These are phyloP conservation scores for Mycena rebaudengoi DNA, from an alignment of 768 basidiomycete species.

Conservation along the genomic window DNA sequence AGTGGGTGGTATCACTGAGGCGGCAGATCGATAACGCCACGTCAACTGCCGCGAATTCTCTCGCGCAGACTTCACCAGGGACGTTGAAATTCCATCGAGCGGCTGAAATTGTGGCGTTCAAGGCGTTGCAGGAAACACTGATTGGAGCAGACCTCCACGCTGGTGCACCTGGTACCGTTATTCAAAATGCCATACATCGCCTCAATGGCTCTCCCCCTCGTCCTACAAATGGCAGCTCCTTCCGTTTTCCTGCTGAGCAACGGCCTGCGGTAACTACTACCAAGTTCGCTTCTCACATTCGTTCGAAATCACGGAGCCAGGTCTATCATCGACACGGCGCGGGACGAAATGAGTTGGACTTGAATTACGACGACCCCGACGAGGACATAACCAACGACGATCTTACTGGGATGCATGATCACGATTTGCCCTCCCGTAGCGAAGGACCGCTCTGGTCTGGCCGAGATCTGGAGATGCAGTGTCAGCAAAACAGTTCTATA, in stretches of 20 bases:
- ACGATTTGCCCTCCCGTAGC: slow-evolving; percentile 42
- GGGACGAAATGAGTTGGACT: slow-evolving; percentile 71
- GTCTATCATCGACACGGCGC: slow-evolving; percentile 70
- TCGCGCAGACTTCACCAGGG: slow-evolving; percentile 45
- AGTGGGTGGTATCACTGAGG: slow-evolving; percentile 76
- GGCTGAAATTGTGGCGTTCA: slow-evolving; percentile 79
- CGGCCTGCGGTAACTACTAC: slow-evolving; percentile 10
- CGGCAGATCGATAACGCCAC: slow-evolving; percentile 68
- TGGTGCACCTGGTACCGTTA: slow-evolving; percentile 19
- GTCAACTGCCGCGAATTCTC: slow-evolving; percentile 37
- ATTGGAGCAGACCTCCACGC: slow-evolving; percentile 48
- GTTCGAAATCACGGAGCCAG: slow-evolving; percentile 77
- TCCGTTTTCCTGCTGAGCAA: slow-evolving; percentile 30
- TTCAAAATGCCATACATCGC: slow-evolving; percentile 43
- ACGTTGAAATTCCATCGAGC: slow-evolving; percentile 66
- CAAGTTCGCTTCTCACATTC: slow-evolving; percentile 49
- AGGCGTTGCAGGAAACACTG: slow-evolving; percentile 85
- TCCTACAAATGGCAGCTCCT: slow-evolving; percentile 23
- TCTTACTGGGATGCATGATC: slow-evolving; percentile 31
- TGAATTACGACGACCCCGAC: slow-evolving; percentile 48
- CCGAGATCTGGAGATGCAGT: slow-evolving; percentile 84
- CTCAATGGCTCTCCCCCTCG: slow-evolving; percentile 29
- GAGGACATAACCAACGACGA: slow-evolving; percentile 36
- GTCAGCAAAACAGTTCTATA: slow-evolving; percentile 90
- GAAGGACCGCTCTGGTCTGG: slow-evolving; percentile 75